Conservation (phyloP, 1,139 yeast genomes). For the Kodamaea derodonti region DNA sequence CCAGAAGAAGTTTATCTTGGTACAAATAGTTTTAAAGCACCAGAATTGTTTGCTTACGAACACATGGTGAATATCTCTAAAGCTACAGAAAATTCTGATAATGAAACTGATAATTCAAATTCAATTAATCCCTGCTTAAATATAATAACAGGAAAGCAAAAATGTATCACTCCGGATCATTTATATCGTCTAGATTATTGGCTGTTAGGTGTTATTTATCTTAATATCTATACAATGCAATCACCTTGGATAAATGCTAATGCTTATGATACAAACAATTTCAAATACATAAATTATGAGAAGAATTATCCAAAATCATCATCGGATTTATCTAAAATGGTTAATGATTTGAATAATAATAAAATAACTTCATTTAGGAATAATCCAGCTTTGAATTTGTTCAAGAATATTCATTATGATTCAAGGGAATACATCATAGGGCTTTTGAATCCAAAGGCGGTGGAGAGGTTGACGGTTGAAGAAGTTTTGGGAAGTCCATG, state of each 20-base stretch:
- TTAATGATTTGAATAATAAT: conserved; percentile 15
- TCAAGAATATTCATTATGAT: conserved; percentile 38
- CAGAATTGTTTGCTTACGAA: conserved; percentile 42
- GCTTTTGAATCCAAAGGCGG: conserved; percentile 31
- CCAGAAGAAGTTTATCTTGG: conserved; percentile 38
- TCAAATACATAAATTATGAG: conserved; percentile 9
- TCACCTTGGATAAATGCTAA: conserved; percentile 48
- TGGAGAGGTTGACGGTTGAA: conserved; percentile 21
- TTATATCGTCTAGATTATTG: conserved; percentile 37
- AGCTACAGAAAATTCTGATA: conserved; percentile 7
- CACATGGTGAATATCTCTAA: conserved; percentile 6
- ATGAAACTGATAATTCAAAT: neutral
- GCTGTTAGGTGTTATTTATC: conserved; percentile 50
- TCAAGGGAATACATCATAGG: conserved; percentile 31
- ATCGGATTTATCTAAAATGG: conserved; percentile 7
- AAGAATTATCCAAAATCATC: conserved; percentile 11
- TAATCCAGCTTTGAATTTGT: conserved; percentile 33
- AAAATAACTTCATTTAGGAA: conserved; percentile 10
- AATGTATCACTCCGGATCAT: conserved; percentile 19
- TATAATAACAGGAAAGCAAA: neutral
- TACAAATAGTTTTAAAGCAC: conserved; percentile 53
- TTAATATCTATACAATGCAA: conserved; percentile 40
- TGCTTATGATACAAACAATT: conserved; percentile 13
- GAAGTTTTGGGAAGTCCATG: conserved; percentile 33
- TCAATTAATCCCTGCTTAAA: neutral